Conservation (phyloP, 495 filamentous ascomycete species). For the Lasiosphaeris hirsuta region DNA sequence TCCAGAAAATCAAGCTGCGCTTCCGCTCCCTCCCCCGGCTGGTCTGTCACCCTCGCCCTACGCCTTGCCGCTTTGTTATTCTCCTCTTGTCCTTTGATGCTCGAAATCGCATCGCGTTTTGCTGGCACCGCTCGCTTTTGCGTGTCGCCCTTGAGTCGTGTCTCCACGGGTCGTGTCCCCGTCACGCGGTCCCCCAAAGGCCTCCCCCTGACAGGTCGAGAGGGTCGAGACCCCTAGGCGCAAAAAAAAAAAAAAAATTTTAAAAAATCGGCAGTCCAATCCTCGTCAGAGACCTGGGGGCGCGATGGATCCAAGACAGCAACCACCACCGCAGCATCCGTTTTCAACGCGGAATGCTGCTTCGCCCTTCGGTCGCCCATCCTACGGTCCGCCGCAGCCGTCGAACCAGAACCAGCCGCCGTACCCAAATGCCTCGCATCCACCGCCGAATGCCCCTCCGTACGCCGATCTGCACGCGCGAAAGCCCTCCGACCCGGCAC, state of each 20-base stretch:
- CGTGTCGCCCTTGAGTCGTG: too few species aligned
- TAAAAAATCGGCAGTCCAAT: slow-evolving; percentile 14
- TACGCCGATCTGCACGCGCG: slow-evolving; percentile 50
- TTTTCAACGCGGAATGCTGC: slow-evolving; percentile 36
- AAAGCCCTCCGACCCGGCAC: slow-evolving; percentile 45
- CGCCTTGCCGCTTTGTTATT: neutral
- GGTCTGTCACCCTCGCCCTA: neutral
- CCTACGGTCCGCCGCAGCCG: slow-evolving; percentile 26
- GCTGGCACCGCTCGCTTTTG: too few species aligned
- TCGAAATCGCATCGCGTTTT: too few species aligned
- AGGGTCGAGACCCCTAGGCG: slow-evolving; percentile 3
- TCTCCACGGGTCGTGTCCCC: neutral
- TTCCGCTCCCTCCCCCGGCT: neutral
- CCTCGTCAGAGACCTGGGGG: slow-evolving; percentile 14
- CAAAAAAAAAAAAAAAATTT: slow-evolving; percentile 17
- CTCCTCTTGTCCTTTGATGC: too few species aligned
- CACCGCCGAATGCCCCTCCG: slow-evolving; percentile 22
- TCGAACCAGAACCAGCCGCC: slow-evolving; percentile 12
- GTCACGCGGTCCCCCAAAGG: slow-evolving; percentile 4
- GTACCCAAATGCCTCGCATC: slow-evolving; percentile 27
- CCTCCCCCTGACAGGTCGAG: slow-evolving; percentile 7
- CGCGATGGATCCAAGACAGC: slow-evolving; percentile 42
- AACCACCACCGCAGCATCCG: slow-evolving; percentile 36
- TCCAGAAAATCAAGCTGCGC: slow-evolving; percentile 23
- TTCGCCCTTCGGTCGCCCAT: slow-evolving; percentile 33